Evolutionary conservation across 2,329 filamentous ascomycete species (phyloP).

Genomic region (Penicillium palitans): DNA sequence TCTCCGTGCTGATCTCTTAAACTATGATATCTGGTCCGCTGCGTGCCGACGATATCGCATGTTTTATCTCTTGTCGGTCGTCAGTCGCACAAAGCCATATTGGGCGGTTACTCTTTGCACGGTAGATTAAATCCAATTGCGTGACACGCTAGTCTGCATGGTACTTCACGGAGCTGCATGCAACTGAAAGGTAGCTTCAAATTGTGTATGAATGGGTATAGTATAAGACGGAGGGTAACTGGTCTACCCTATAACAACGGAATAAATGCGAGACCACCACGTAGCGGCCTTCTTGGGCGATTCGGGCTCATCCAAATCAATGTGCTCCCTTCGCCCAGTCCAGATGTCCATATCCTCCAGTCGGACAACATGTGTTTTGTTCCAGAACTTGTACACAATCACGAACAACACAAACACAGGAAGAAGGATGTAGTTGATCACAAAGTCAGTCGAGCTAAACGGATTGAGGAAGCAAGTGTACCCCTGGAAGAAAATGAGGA

Average conservation of each 20-base stretch:
- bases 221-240: neutral
- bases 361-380: conserved; percentile 40
- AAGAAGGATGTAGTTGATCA: conserved; percentile 57
- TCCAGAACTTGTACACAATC: conserved; percentile 49
- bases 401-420: conserved; percentile 52
- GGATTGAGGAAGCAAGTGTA: conserved; percentile 55
- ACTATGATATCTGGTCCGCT: neutral
- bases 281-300: conserved; percentile 3
- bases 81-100: neutral
- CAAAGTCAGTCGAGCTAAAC: conserved; percentile 53
- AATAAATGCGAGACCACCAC: conserved; percentile 23
- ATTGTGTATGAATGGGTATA: neutral
- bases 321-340: conserved; percentile 35
- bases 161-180: neutral
- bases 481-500: conserved; percentile 55
- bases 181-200: neutral
- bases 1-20: conserved; percentile 21
- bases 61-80: neutral
- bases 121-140: neutral
- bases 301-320: conserved; percentile 13
- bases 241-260: conserved; percentile 28
- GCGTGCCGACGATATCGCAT: neutral
- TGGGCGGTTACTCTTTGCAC: neutral
- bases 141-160: neutral
- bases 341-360: conserved; percentile 44